A percentile compares a stretch with the other conserved stretches of the same genome.
These are phyloP conservation scores for Hypoxylon sp. DNA, from an alignment of 2,329 filamentous ascomycete species.

Conservation along the genomic window DNA sequence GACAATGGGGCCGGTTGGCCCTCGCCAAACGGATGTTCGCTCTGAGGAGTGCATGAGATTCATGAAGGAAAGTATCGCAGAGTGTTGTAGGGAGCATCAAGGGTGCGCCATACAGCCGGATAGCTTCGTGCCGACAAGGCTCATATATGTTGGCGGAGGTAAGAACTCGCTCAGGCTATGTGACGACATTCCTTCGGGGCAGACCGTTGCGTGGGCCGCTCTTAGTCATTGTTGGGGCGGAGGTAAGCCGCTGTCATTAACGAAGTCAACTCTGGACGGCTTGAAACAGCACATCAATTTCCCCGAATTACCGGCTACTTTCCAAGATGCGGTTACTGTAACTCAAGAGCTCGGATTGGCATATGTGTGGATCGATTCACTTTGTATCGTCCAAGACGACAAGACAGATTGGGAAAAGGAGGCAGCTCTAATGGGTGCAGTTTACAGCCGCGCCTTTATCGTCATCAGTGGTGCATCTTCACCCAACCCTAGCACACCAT, in stretches of 20 bases:
- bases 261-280: conserved; percentile 14
- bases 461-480: conserved; percentile 40
- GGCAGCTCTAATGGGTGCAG: conserved; percentile 33
- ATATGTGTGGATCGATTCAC: conserved; percentile 42
- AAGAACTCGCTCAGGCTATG: conserved; percentile 30
- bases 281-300: conserved; percentile 32
- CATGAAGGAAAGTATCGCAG: conserved; percentile 39
- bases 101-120: conserved; percentile 17
- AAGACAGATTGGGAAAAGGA: conserved; percentile 41
- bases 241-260: conserved; percentile 38
- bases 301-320: conserved; percentile 32
- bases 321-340: conserved; percentile 39
- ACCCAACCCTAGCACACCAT: conserved; percentile 33
- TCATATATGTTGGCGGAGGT: conserved; percentile 31
- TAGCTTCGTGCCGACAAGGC: conserved; percentile 33
- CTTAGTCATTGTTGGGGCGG: conserved; percentile 44
- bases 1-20: conserved; percentile 28
- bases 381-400: conserved; percentile 41
- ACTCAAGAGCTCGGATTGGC: conserved; percentile 34
- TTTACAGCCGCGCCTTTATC: conserved; percentile 39
- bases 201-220: conserved; percentile 31
- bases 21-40: conserved; percentile 30
- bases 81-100: conserved; percentile 34
- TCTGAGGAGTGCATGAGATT: conserved; percentile 39
- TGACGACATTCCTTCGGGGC: conserved; percentile 16